phyloP scores from a whole-genome alignment of 2,329 filamentous ascomycete species.

The Colletotrichum sp. region DNA sequence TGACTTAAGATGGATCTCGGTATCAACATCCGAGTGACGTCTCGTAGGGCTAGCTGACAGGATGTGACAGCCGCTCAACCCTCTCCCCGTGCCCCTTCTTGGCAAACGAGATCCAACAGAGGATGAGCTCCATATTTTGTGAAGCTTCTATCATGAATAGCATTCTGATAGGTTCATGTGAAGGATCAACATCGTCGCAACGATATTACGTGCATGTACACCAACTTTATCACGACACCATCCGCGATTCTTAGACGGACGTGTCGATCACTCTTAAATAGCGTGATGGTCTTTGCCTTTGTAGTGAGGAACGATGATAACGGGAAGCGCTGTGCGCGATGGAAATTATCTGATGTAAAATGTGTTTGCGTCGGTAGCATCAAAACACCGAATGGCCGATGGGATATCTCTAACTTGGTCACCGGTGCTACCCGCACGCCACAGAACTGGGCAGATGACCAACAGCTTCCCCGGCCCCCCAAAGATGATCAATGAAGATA shows the following conservation, averaged over 20 bases:
- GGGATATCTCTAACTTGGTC: not conserved
- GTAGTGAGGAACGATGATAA: not conserved
- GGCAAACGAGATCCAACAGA: not conserved
- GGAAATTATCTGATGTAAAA: not conserved
- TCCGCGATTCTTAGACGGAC: not conserved
- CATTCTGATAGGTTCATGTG: not conserved
- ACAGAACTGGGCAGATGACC: not conserved
- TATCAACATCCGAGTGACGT: not conserved
- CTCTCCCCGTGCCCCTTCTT: not conserved
- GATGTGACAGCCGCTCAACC: not conserved
- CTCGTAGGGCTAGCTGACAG: not conserved
- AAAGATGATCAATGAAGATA: not conserved
- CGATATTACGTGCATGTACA: not conserved
- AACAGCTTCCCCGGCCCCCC: fast-evolving
- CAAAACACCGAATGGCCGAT: not conserved
- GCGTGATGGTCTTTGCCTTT: not conserved
- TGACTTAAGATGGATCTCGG: not conserved
- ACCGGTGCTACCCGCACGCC: not conserved
- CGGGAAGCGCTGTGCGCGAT: not conserved
- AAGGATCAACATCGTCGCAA: not conserved
- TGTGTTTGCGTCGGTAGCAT: not conserved
- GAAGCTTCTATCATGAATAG: not conserved
- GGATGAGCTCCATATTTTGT: not conserved
- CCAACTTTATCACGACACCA: not conserved
- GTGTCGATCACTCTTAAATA: not conserved